Percentiles rank a stretch among this genome's conserved stretches.
These are phyloP conservation scores for Boeremia lycopersici DNA, from an alignment of 2,329 filamentous ascomycete genomes.

Conservation along the genomic window DNA sequence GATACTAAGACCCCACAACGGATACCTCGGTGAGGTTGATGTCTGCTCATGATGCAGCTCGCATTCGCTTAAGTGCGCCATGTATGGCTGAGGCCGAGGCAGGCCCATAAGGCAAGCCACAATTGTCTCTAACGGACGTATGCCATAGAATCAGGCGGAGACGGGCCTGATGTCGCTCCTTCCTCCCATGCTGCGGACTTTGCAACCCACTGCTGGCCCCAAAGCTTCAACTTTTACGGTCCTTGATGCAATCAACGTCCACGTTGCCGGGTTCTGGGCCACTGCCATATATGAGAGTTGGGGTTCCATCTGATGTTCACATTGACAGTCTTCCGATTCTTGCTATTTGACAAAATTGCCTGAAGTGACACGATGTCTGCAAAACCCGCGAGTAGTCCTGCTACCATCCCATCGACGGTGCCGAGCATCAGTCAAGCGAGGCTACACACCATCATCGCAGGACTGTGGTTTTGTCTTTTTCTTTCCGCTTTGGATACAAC, in stretches of 20 bases:
- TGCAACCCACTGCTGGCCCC: background rate
- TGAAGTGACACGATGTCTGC: background rate
- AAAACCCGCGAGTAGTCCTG: background rate
- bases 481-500: conserved; percentile 41
- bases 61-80: conserved; percentile 6
- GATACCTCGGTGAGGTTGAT: background rate
- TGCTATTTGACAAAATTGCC: background rate
- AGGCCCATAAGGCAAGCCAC: conserved; percentile 5
- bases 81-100: background rate
- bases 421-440: conserved; percentile 29
- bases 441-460: conserved; percentile 37
- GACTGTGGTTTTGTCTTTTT: conserved; percentile 43
- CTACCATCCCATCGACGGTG: conserved; percentile 12
- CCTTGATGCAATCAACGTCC: conserved; percentile 5
- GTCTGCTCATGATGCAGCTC: background rate
- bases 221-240: background rate
- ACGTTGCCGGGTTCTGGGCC: background rate
- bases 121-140: conserved; percentile 7
- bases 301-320: too few species aligned
- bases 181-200: background rate
- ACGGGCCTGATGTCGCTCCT: conserved; percentile 3
- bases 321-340: background rate
- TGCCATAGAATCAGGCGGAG: background rate
- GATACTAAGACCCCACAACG: background rate
- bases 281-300: background rate